Conservation (phyloP, 2,329 filamentous ascomycete species). For the Xylogone sp. region DNA sequence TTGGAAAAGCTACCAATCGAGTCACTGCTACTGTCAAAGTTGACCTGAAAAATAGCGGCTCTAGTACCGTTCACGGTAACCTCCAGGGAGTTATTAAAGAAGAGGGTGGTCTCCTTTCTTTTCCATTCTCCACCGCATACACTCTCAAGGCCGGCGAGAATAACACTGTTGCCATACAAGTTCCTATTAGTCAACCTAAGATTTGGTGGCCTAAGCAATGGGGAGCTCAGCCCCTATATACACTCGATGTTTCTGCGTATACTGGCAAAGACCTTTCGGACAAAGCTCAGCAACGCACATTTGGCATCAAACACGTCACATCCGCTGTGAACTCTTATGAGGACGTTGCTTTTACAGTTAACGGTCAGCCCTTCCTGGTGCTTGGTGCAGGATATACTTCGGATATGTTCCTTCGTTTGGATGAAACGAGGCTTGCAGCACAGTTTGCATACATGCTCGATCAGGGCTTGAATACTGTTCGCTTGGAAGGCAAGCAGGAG, state of each 20-base stretch:
- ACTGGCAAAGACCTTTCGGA: slow-evolving; percentile 18
- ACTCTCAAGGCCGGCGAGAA: slow-evolving; percentile 34
- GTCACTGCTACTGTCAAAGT: slow-evolving; percentile 3
- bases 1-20: neutral
- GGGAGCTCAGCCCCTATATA: slow-evolving; percentile 53
- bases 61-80: slow-evolving; percentile 21
- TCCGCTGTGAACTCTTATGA: slow-evolving; percentile 47
- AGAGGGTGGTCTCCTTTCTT: slow-evolving; percentile 7
- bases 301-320: slow-evolving; percentile 53
- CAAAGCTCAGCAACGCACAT: slow-evolving; percentile 30
- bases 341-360: slow-evolving; percentile 53
- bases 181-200: slow-evolving; percentile 37
- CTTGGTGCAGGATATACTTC: slow-evolving; percentile 57
- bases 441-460: slow-evolving; percentile 53
- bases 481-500: slow-evolving; percentile 62
- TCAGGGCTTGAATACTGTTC: slow-evolving; percentile 60
- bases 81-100: slow-evolving; percentile 16
- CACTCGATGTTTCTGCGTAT: slow-evolving; percentile 1
- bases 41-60: slow-evolving; percentile 3
- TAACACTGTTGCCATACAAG: slow-evolving; percentile 34
- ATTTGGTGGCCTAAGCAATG: slow-evolving; percentile 62
- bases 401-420: slow-evolving; percentile 59
- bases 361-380: slow-evolving; percentile 55
- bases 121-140: slow-evolving; percentile 28
- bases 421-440: slow-evolving; percentile 39